Base-by-base conservation (phyloP, 768 basidiomycete genomes). In the Tulasnella calospora region DNA sequence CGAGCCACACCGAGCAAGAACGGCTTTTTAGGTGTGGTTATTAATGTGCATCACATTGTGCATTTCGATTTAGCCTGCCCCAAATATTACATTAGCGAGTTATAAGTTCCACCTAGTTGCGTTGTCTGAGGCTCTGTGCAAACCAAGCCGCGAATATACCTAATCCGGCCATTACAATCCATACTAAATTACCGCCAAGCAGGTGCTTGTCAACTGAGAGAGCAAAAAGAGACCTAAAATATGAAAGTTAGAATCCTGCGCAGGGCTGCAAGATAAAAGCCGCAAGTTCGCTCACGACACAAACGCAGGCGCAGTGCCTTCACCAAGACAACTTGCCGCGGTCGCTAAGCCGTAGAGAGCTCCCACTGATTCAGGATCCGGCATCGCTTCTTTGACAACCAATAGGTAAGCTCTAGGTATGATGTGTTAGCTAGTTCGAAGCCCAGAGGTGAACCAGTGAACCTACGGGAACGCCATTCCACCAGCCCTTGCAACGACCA, bases 261-360 rank as follows among this genome's bases (percentile, higher is more conserved):
- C 21, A 5, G 38, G 0, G 17, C 13, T 17, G 17, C 19, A n/a
- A 51, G 21, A 23, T 21, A 51, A n/a, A 51, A 44, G 7, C 38
- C 3, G 36, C n/a, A n/a, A 40, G 13, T 8, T 61, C n/a, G 76
- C 84, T 46, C 47, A 89, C 89, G 89, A 90, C 74, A 88, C 88
- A 69, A 91, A 85, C 55, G 89, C 89, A 1, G 91, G 91, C 61
- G 88, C 86, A 71, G 91, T 82, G 0, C 89, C 87, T 38, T 91
- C 87, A 33, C 89, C 86, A 30, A 86, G 82, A 80, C 89, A 90
- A 70, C 30, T 67, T 3, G 73, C 70, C 36, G 71, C 81, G 80
- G 91, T 89, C 12, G 90, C 87, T 30, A 91, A 85, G 6, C 91
- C 91, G 81, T 91, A 92, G 0, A 89, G 88, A 70, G 88, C 86